A percentile compares a stretch with the other conserved stretches of the same genome.
phyloP scores from a whole-genome alignment of 768 basidiomycete species.

The Xerocomellus amylosporus region DNA sequence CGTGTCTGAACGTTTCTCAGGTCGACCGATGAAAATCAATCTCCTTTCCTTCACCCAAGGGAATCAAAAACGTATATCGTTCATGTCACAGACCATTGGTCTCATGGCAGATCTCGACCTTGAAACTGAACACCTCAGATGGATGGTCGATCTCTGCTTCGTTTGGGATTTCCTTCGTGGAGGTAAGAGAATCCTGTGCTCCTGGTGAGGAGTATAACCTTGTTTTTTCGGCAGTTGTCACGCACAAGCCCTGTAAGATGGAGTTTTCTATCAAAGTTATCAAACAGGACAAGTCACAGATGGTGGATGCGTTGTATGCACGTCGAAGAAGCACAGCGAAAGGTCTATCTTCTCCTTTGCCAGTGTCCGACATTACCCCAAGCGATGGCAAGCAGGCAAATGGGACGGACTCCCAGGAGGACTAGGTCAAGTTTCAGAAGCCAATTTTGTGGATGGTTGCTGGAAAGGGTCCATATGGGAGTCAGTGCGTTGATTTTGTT shows the following conservation, averaged over 20 bases:
- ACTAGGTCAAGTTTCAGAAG: conserved; percentile 70
- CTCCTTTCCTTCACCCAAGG: conserved; percentile 73
- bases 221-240: conserved; percentile 45
- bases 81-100: conserved; percentile 81
- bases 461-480: conserved; percentile 77
- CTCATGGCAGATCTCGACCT: conserved; percentile 85
- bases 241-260: conserved; percentile 62
- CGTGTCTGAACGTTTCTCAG: conserved; percentile 35
- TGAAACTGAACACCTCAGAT: conserved; percentile 79
- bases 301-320: conserved; percentile 52
- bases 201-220: not conserved
- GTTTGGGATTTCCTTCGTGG: conserved; percentile 68
- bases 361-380: conserved; percentile 11
- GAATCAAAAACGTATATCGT: conserved; percentile 62
- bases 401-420: conserved; percentile 40
- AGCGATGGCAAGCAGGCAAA: conserved; percentile 14
- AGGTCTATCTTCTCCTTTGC: conserved; percentile 4
- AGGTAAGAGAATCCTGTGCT: conserved; percentile 38
- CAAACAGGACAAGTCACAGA: conserved; percentile 66
- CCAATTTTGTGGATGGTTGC: conserved; percentile 70
- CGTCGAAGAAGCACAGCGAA: conserved; percentile 30
- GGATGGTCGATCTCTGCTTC: conserved; percentile 85
- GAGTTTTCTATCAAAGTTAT: conserved; percentile 66
- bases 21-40: conserved; percentile 71
- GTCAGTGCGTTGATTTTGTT: conserved; percentile 40